A percentile compares a stretch with the other conserved stretches of the same genome.
These are phyloP conservation scores for Syzygium syzygioides DNA, from an alignment of 441 rosid species.

Conservation along the genomic window DNA sequence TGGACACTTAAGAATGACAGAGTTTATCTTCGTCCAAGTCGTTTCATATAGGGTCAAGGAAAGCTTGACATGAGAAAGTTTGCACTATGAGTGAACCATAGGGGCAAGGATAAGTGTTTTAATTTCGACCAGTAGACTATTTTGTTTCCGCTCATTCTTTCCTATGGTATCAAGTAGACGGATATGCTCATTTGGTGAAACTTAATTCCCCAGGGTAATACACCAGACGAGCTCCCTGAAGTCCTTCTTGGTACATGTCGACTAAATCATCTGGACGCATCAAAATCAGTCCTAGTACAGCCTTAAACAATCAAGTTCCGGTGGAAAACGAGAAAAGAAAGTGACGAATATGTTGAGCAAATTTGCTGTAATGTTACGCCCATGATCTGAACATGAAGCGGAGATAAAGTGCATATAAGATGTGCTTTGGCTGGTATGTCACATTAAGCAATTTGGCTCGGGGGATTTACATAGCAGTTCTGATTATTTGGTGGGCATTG, in stretches of 20 bases:
- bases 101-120: neutral
- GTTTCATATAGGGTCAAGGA: neutral
- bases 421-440: neutral
- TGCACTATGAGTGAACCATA: neutral
- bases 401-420: neutral
- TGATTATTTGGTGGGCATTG: neutral
- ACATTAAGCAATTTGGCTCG: neutral
- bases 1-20: neutral
- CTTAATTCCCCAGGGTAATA: slow-evolving; percentile 51
- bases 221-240: slow-evolving; percentile 92
- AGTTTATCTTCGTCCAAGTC: neutral
- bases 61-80: neutral
- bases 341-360: neutral
- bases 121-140: neutral
- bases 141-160: neutral
- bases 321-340: neutral
- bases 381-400: neutral
- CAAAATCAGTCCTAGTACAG: slow-evolving; percentile 38
- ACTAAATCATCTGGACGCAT: slow-evolving; percentile 54
- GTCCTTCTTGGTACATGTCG: slow-evolving; percentile 78
- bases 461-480: neutral
- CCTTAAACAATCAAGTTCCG: neutral
- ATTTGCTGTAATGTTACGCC: neutral
- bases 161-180: neutral
- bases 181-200: neutral